Conservation (phyloP, 2,329 filamentous ascomycete genomes). For the Scedosporium dehoogii region DNA sequence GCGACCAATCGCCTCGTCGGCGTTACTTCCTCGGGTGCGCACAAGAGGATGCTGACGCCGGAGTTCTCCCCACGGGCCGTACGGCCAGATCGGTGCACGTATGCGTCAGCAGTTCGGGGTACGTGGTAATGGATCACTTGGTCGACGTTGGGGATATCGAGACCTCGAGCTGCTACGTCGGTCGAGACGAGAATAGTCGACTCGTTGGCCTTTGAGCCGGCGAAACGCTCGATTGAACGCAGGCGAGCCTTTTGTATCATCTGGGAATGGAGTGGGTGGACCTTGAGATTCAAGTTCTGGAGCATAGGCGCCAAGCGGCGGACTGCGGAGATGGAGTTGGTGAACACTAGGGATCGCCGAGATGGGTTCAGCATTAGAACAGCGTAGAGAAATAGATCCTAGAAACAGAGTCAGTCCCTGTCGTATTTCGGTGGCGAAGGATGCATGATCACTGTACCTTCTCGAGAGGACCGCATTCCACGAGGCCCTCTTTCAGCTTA, state of each 20-base stretch:
- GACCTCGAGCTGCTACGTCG: constrained; percentile 84
- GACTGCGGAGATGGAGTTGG: constrained; percentile 90
- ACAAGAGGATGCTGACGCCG: constrained; percentile 79
- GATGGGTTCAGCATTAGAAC: constrained; percentile 74
- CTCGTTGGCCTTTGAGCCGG: constrained; percentile 43
- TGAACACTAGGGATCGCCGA: constrained; percentile 78
- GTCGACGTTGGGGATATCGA: constrained; percentile 86
- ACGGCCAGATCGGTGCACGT: constrained; percentile 90
- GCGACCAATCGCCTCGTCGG: constrained; percentile 74
- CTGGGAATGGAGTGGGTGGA: constrained; percentile 74
- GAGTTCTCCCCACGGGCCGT: constrained; percentile 74
- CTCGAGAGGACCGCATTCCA: constrained; percentile 88
- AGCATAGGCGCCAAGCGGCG: constrained; percentile 77
- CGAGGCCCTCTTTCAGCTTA: constrained; percentile 74
- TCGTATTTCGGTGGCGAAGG: not conserved
- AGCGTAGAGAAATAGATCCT: constrained; percentile 89
- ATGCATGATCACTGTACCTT: constrained; percentile 47
- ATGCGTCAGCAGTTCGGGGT: constrained; percentile 81
- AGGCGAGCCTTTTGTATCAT: constrained; percentile 95
- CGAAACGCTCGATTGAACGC: constrained; percentile 86
- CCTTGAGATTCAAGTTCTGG: constrained; percentile 68
- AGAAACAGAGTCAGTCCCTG: constrained; percentile 1
- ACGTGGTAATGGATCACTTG: constrained; percentile 93
- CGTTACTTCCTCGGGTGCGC: constrained; percentile 80
- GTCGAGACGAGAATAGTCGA: constrained; percentile 75